These are phyloP conservation scores for Sphagnurus paluster DNA, from an alignment of 1,284 basidiomycete species.

Conservation along the genomic window DNA sequence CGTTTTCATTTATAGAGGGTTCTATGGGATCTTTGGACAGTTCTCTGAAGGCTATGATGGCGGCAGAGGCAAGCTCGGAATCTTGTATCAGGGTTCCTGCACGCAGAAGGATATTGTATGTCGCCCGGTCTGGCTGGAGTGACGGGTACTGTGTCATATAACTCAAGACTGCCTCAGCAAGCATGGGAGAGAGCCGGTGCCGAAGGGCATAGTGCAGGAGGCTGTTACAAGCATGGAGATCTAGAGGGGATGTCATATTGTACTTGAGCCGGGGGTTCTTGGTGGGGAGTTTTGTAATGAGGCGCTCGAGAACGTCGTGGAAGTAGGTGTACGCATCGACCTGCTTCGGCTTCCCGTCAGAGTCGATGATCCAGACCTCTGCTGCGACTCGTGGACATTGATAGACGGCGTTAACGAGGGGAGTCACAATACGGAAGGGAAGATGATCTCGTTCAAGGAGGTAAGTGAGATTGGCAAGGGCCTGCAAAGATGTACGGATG, in stretches of 20 bases:
- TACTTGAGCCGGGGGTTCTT: constrained; percentile 13
- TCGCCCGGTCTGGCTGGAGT: constrained; percentile 45
- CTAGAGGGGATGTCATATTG: constrained; percentile 35
- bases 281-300: constrained; percentile 37
- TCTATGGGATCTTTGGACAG: not conserved
- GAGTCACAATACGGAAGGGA: constrained; percentile 41
- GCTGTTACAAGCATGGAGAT: constrained; percentile 53
- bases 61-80: constrained; percentile 39
- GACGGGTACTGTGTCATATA: constrained; percentile 53
- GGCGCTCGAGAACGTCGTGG: constrained; percentile 51
- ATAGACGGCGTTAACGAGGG: constrained; percentile 49
- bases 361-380: constrained; percentile 41
- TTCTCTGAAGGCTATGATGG: constrained; percentile 21
- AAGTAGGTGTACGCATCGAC: constrained; percentile 57
- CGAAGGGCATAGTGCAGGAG: constrained; percentile 67
- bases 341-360: constrained; percentile 26
- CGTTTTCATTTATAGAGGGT: not conserved
- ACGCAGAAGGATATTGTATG: constrained; percentile 60
- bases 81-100: constrained; percentile 53
- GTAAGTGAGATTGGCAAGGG: constrained; percentile 56
- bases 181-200: constrained; percentile 49
- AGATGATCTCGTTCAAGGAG: constrained; percentile 51
- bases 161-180: constrained; percentile 48
- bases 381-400: constrained; percentile 46
- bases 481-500: constrained; percentile 45